Evolutionary conservation across 768 basidiomycete species (phyloP).

Genomic region (Cystobasidium onofrii): DNA sequence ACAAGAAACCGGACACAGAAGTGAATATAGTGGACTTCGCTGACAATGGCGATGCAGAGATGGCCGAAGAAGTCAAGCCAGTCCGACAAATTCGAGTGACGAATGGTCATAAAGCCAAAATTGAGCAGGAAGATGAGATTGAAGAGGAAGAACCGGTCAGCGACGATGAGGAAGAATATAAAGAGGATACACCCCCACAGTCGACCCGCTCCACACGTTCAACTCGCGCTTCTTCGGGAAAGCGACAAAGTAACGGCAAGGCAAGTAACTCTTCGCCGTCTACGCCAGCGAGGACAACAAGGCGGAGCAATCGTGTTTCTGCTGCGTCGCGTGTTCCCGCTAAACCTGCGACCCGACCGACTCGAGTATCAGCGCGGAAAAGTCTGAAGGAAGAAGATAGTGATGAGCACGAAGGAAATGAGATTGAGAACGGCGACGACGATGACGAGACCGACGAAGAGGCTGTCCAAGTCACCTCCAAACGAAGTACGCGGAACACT

Average conservation of each 20-base stretch:
- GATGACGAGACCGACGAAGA: background rate
- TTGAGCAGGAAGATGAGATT: background rate
- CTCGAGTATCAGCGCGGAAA: background rate
- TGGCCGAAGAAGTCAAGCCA: background rate
- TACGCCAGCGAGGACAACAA: background rate
- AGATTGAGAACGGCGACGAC: background rate
- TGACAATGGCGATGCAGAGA: background rate
- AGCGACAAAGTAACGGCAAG: background rate
- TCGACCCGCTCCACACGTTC: background rate
- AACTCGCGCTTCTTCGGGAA: background rate
- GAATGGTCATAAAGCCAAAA: background rate
- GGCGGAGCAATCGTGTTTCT: background rate
- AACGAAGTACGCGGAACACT: background rate
- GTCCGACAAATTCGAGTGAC: no score
- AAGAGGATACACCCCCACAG: background rate
- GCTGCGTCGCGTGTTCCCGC: background rate
- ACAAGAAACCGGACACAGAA: background rate
- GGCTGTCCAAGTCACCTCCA: background rate
- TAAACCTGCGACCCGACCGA: background rate
- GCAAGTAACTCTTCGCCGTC: background rate
- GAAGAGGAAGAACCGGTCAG: background rate
- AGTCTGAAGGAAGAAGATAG: background rate
- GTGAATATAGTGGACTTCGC: background rate
- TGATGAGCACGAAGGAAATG: conserved; percentile 1
- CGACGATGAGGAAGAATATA: background rate